These are phyloP conservation scores for Zalaria obscura DNA, from an alignment of 2,329 filamentous ascomycete genomes.

Conservation along the genomic window DNA sequence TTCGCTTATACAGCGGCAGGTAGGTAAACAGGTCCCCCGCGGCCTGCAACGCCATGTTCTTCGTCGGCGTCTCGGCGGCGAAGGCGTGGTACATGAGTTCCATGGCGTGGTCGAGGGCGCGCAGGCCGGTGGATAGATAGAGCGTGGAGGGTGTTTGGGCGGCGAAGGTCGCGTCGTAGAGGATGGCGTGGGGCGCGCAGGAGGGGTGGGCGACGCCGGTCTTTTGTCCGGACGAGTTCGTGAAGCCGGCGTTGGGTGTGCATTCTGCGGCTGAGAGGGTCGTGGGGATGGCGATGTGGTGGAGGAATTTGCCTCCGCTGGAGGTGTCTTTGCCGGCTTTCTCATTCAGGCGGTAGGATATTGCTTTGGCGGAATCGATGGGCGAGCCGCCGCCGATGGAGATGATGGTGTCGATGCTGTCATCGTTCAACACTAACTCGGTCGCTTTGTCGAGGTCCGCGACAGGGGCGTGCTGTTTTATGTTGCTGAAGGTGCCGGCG, in stretches of 20 bases:
- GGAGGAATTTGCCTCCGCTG: slow-evolving; percentile 20
- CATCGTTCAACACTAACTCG: slow-evolving; percentile 28
- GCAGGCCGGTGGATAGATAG: slow-evolving; percentile 37
- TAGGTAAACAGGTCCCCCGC: slow-evolving; percentile 32
- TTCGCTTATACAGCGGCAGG: slow-evolving; percentile 31
- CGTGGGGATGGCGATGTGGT: slow-evolving; percentile 34
- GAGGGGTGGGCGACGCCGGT: slow-evolving; percentile 29
- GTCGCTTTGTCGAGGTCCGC: slow-evolving; percentile 39
- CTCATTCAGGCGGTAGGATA: slow-evolving; percentile 29
- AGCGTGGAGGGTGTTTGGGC: slow-evolving; percentile 35
- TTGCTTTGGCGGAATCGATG: slow-evolving; percentile 38
- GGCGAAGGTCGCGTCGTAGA: slow-evolving; percentile 39
- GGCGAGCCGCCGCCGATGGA: slow-evolving; percentile 40
- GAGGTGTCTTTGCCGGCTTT: slow-evolving; percentile 9
- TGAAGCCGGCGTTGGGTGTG: slow-evolving; percentile 38
- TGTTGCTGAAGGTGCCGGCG: slow-evolving; percentile 40
- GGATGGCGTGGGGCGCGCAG: slow-evolving; percentile 32
- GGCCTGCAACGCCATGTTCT: slow-evolving; percentile 30
- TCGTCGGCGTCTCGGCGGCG: slow-evolving; percentile 35
- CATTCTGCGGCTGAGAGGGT: slow-evolving; percentile 41
- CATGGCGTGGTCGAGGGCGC: slow-evolving; percentile 42
- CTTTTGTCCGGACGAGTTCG: slow-evolving; percentile 34
- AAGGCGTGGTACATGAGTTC: slow-evolving; percentile 38
- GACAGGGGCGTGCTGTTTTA: slow-evolving; percentile 42
- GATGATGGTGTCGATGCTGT: slow-evolving; percentile 39